Percentiles rank a stretch among this genome's conserved stretches.
phyloP scores from a whole-genome alignment of 164 flowering plant species.

The Cinnamomum chago region DNA sequence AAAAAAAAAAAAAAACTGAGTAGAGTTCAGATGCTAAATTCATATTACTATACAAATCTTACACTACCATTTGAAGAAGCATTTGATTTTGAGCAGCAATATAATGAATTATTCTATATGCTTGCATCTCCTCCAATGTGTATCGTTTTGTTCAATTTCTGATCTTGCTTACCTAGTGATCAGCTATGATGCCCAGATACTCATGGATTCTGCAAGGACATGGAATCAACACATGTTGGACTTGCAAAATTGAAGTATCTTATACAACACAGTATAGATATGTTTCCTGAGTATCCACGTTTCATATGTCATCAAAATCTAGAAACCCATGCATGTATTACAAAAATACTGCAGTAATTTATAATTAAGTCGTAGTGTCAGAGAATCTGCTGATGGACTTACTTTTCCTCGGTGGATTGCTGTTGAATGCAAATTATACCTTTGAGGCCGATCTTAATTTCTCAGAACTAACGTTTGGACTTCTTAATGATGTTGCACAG shows the following conservation, averaged over 20 bases:
- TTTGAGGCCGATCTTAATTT: neutral
- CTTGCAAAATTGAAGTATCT: no score
- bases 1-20: no score
- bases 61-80: no score
- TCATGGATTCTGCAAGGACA: no score
- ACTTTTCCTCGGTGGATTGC: neutral
- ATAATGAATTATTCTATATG: neutral
- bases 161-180: neutral
- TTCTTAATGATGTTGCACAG: constrained; percentile 35
- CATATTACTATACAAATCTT: no score
- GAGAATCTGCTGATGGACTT: neutral
- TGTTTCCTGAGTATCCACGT: no score
- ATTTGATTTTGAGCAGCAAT: no score
- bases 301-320: no score
- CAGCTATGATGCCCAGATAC: neutral
- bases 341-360: neutral
- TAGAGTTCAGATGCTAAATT: no score
- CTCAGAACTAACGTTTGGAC: constrained; percentile 7
- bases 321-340: neutral
- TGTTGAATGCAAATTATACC: neutral
- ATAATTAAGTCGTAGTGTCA: neutral
- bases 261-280: no score
- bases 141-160: neutral
- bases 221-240: no score
- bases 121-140: neutral